Evolutionary conservation across 2,329 filamentous ascomycete genomes (phyloP).

Genomic region (Mycosphaerella arachidis): DNA sequence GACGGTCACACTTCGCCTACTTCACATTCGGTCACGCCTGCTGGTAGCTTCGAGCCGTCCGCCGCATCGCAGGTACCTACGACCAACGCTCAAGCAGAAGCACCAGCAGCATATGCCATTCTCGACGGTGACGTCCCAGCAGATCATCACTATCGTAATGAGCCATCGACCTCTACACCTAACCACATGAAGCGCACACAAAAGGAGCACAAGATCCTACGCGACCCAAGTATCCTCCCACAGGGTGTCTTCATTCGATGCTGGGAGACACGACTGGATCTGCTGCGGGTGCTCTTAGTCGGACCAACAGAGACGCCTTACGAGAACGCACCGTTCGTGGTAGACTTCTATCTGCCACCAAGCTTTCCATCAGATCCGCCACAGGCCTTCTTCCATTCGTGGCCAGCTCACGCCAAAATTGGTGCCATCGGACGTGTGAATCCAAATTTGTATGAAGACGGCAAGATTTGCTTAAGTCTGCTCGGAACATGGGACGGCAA

Average conservation of each 20-base stretch:
- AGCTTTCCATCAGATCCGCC: conserved; percentile 52
- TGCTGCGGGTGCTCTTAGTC: conserved; percentile 55
- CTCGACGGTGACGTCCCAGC: conserved; percentile 42
- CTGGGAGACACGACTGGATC: conserved; percentile 56
- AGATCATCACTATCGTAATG: conserved; percentile 40
- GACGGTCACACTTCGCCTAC: conserved; percentile 21
- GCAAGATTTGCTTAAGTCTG: conserved; percentile 57
- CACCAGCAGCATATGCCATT: conserved; percentile 25
- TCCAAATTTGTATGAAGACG: conserved; percentile 60
- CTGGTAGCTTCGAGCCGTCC: conserved; percentile 1
- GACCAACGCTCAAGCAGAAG: not conserved
- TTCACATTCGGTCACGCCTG: conserved; percentile 20
- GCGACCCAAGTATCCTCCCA: conserved; percentile 45
- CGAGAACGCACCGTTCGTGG: conserved; percentile 56
- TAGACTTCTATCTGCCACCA: conserved; percentile 52
- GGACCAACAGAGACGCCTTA: conserved; percentile 58
- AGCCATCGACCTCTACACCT: conserved; percentile 23
- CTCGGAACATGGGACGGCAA: conserved; percentile 57
- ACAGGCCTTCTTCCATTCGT: conserved; percentile 56
- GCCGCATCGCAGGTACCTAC: not conserved
- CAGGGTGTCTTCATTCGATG: conserved; percentile 54
- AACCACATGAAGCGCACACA: conserved; percentile 47
- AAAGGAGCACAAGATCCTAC: conserved; percentile 57
- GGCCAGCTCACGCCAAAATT: conserved; percentile 37
- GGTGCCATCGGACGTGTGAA: conserved; percentile 43